Base-by-base conservation (phyloP, 495 filamentous ascomycete species). In the Physcia stellaris region DNA sequence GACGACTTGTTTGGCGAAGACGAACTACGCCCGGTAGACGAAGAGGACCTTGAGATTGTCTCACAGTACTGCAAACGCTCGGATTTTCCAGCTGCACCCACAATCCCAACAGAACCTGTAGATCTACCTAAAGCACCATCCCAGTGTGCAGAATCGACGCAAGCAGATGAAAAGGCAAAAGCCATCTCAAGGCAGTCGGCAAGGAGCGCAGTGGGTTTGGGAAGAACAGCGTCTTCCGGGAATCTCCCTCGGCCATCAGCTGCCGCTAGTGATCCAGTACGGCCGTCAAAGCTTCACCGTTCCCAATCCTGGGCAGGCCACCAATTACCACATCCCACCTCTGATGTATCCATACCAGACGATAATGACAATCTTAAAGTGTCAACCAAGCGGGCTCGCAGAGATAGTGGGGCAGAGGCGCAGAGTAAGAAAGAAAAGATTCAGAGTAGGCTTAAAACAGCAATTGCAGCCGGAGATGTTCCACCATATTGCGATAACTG, bases 401-500 rank as follows among this genome's bases (percentile, higher is more conserved):
- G n/a, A n/a, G n/a, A n/a, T n/a, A 60, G 53, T 38, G 61, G 58
- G 11, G 49, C 59, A 10, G 56, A 59, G 19, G 58, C 58, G 12
- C 52, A 54, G 42, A 50, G 63, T 17, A 79, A 74, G 49, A 67
- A 71, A 38, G 57, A 64, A 1, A n/a, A n/a, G n/a, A 81, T 83
- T 42, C 67, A 70, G 47, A 64, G 78, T 36, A 68, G 67, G 30
- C 58, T 92, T 7, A 75, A 85, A 32, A 62, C 59, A 28, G 74
- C 79, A 0, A 70, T 94, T 23, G 60, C 66, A 16, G 64, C 68
- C 36, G 88, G 88, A 2, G 65, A 83, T 42, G 72, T 81, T 56
- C 90, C 90, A 0, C 76, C 77, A 3, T 95, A 75, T 48, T 98
- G 90, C 54, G 72, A 73, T 38, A 90, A 96, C 52, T 98, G 90